Evolutionary conservation across 768 basidiomycete species (phyloP).

Genomic region (Coprinopsis strossmayeri): DNA sequence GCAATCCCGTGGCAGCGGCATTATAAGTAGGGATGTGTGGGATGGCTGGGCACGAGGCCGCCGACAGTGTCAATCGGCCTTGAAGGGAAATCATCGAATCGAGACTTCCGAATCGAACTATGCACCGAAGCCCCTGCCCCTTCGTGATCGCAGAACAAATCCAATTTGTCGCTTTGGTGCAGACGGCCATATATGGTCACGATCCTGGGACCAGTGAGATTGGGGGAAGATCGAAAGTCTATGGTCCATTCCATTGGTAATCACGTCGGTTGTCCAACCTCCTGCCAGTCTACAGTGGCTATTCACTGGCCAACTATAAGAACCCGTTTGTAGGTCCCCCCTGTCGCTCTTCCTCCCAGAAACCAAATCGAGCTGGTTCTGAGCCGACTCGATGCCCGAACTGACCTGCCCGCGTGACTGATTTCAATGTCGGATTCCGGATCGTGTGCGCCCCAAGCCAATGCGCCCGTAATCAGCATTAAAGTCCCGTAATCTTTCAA

Average conservation of each 20-base stretch:
- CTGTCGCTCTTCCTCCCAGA: too few relatives aligned
- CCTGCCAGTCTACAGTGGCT: background rate
- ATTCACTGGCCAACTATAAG: too few relatives aligned
- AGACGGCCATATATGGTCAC: background rate
- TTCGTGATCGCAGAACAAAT: conserved; percentile 16
- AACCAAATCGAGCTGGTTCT: conserved; percentile 7
- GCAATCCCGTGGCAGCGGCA: conserved; percentile 23
- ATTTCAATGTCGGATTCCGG: conserved; percentile 22
- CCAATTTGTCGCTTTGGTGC: conserved; percentile 5
- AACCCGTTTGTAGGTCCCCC: too few relatives aligned
- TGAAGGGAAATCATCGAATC: conserved; percentile 23
- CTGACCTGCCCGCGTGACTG: conserved; percentile 18
- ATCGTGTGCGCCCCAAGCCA: conserved; percentile 26
- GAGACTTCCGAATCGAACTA: conserved; percentile 27
- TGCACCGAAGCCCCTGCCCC: conserved; percentile 22
- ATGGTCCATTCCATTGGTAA: background rate
- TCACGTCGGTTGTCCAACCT: background rate
- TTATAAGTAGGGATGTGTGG: conserved; percentile 28
- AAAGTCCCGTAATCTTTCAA: background rate
- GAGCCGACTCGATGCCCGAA: too few relatives aligned
- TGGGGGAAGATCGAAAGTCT: background rate
- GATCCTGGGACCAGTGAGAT: background rate
- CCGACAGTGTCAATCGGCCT: conserved; percentile 21
- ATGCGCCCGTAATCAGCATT: background rate
- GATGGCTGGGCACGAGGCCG: conserved; percentile 31